These are phyloP conservation scores for Echites panduratus DNA, from an alignment of 257 asterid genomes.

Conservation along the genomic window DNA sequence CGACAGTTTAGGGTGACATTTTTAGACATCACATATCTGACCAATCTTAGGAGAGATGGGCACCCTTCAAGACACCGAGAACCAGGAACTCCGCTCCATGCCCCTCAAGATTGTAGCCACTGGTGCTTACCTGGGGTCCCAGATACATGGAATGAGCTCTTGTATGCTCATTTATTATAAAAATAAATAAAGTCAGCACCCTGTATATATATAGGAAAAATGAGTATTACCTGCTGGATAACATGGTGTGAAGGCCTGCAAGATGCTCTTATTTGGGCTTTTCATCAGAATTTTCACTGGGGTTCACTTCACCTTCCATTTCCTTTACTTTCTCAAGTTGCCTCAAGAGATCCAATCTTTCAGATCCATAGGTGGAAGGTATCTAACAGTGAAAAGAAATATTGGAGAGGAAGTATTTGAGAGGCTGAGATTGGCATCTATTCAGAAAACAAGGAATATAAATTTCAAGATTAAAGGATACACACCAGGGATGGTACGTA, in stretches of 20 bases:
- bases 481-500: slow-evolving; percentile 81
- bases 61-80: slow-evolving; percentile 76
- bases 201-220: not conserved
- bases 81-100: slow-evolving; percentile 43
- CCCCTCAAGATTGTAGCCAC: slow-evolving; percentile 87
- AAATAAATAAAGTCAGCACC: slow-evolving; percentile 38
- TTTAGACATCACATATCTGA: slow-evolving; percentile 57
- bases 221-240: slow-evolving; percentile 4
- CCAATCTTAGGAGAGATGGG: slow-evolving; percentile 63
- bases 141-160: slow-evolving; percentile 70
- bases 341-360: slow-evolving; percentile 85
- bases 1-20: slow-evolving; percentile 22
- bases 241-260: not conserved
- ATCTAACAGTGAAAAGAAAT: slow-evolving; percentile 46
- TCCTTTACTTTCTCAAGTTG: slow-evolving; percentile 92
- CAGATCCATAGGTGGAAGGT: slow-evolving; percentile 94
- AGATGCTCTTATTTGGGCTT: slow-evolving; percentile 21
- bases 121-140: slow-evolving; percentile 95
- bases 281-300: slow-evolving; percentile 43
- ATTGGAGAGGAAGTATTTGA: not conserved
- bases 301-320: slow-evolving; percentile 58
- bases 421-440: slow-evolving; percentile 15
- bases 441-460: slow-evolving; percentile 4
- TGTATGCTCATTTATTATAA: slow-evolving; percentile 48
- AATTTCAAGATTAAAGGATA: slow-evolving; percentile 13